Evolutionary conservation across 176 grass and related monocot species (phyloP), one percentile per base, ranked within the genome.

Genomic region (Carex myosuroides): DNA sequence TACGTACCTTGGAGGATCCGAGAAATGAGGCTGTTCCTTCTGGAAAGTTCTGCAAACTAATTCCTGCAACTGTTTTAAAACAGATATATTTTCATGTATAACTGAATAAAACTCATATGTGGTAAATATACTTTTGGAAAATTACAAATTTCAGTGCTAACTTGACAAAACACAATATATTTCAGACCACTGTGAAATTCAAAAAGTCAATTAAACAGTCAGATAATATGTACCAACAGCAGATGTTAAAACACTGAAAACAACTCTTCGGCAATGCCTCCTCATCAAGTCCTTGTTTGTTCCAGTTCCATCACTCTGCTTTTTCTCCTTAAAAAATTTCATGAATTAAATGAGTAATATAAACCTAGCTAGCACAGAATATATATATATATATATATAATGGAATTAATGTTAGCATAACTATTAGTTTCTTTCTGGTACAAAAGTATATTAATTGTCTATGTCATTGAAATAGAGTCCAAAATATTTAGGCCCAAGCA

Each of bases 1-100:
- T 13, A 17, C 29, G 18, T 87, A 94, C 92, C 87, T 94, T 94
- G 52, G 89, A 60, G 9, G 92, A 91, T 91, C 92, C 92, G 22
- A 94, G 89, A 88, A 94, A 94, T 13, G 87, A 90, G 2, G 87
- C 92, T 18, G 92, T 94, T 54, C 92, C 92, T 81, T 89, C 87
- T 6, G 92, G 92, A 70, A 94, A 94, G 79, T 94, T 94, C 85
- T 94, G 92, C 71, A 94, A 83, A 79, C 92, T 94, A 69, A 94
- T 90, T 81, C 92, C 92, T 13, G 87, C 92, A 88, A 94, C 92
- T 94, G 89, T 91, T 88, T 83, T 41, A 6, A 53, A 83, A 29
- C 8, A 44, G 62, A 68, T 1, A 81, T 8, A 41, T 13, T 71
- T 68, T 71, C 18, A 71, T 71, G 37, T 22, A 71, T 20, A n/a